A percentile compares a stretch with the other conserved stretches of the same genome.
These are phyloP conservation scores for Sugiyamaella castrensis DNA, from an alignment of 1,139 yeast genomes.

Conservation along the genomic window DNA sequence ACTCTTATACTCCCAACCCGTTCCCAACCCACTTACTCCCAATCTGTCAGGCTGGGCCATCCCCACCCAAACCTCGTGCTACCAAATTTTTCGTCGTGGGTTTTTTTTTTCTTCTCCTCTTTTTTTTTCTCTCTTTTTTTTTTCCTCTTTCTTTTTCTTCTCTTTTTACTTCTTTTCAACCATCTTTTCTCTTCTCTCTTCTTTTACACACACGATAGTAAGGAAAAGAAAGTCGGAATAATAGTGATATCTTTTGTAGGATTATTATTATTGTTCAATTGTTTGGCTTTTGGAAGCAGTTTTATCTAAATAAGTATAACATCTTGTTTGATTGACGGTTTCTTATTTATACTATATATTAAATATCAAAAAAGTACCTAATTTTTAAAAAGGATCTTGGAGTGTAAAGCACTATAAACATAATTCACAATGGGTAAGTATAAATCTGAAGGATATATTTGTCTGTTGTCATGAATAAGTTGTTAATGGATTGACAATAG, in stretches of 20 bases:
- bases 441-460: not conserved
- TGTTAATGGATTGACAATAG: constrained; percentile 1
- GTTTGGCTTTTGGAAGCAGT: too few relatives aligned
- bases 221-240: too few relatives aligned
- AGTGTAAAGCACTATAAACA: constrained; percentile 21
- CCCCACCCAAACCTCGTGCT: constrained; percentile 5
- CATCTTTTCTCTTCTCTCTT: too few relatives aligned
- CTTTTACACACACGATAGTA: too few relatives aligned
- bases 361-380: too few relatives aligned
- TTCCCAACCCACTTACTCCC: not conserved
- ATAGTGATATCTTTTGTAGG: too few relatives aligned
- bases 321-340: too few relatives aligned
- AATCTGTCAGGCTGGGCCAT: too few relatives aligned
- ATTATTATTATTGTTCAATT: too few relatives aligned
- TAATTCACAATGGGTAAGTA: constrained; percentile 35
- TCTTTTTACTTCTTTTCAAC: constrained; percentile 1
- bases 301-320: too few relatives aligned
- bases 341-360: too few relatives aligned
- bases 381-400: not conserved
- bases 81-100: constrained; percentile 4
- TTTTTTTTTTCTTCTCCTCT: not conserved
- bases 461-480: too few relatives aligned
- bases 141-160: constrained; percentile 9
- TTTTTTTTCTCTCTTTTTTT: constrained; percentile 6
- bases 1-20: not conserved